Evolutionary conservation across 2,329 filamentous ascomycete species (phyloP).

Genomic region (Apiospora sp.): DNA sequence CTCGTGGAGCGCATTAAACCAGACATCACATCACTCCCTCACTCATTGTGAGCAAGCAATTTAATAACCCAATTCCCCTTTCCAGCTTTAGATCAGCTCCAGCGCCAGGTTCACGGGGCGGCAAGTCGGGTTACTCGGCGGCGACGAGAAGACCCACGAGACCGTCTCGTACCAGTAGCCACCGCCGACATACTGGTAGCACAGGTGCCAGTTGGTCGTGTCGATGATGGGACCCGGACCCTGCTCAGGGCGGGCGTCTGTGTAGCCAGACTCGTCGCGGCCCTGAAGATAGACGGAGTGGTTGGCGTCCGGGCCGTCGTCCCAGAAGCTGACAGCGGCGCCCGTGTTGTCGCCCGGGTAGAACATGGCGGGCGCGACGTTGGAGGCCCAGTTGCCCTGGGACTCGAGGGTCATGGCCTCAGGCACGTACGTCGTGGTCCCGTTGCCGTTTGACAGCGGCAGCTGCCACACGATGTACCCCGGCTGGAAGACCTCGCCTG

Average conservation of each 20-base stretch:
- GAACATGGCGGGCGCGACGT: constrained; percentile 35
- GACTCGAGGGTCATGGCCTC: constrained; percentile 29
- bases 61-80: background rate
- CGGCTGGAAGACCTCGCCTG: constrained; percentile 31
- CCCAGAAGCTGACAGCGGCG: constrained; percentile 28
- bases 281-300: constrained; percentile 33
- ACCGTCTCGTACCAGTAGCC: constrained; percentile 38
- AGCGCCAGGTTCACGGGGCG: constrained; percentile 34
- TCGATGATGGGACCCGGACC: constrained; percentile 11
- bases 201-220: constrained; percentile 36
- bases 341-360: constrained; percentile 29
- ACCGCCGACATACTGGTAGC: constrained; percentile 36
- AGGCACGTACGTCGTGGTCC: constrained; percentile 25
- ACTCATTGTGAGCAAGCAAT: background rate
- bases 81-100: constrained; percentile 9
- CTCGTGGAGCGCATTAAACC: background rate
- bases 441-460: too few relatives aligned
- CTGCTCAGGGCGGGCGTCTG: constrained; percentile 28
- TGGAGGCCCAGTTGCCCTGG: constrained; percentile 31
- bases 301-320: constrained; percentile 30
- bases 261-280: constrained; percentile 35
- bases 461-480: constrained; percentile 34
- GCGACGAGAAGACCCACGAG: constrained; percentile 35
- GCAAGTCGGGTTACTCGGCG: constrained; percentile 39
- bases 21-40: background rate